Conservation (phyloP, 495 filamentous ascomycete species). For the Stereocaulon alpinum region DNA sequence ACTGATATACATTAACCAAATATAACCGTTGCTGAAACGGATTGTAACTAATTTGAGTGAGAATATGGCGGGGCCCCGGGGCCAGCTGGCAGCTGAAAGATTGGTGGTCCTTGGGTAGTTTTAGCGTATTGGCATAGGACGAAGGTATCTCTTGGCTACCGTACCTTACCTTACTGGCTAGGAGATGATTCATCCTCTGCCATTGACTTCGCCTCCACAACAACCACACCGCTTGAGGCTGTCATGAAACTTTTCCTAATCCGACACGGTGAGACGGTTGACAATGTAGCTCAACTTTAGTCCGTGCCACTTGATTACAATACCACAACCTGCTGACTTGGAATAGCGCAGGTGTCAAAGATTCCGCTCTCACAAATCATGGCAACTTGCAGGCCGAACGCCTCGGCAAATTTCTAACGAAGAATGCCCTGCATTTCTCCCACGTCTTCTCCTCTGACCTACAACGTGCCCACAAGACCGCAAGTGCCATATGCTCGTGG, state of each 20-base stretch:
- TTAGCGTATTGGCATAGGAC: too few species aligned
- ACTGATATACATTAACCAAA: too few species aligned
- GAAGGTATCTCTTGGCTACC: not conserved
- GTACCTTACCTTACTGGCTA: not conserved
- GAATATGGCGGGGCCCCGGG: too few species aligned
- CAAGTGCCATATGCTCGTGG: constrained; percentile 48
- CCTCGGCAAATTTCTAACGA: constrained; percentile 50
- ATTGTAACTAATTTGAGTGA: too few species aligned
- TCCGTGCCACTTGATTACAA: constrained; percentile 32
- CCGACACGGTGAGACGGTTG: constrained; percentile 78
- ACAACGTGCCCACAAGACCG: constrained; percentile 61
- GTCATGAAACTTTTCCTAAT: constrained; percentile 66
- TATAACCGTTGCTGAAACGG: too few species aligned
- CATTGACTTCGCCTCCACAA: not conserved
- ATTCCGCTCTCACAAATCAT: constrained; percentile 74
- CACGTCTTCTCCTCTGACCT: constrained; percentile 74
- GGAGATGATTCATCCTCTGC: not conserved
- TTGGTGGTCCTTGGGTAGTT: not conserved
- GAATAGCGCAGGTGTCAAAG: constrained; percentile 62
- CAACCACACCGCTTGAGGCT: not conserved
- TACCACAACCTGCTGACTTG: constrained; percentile 8
- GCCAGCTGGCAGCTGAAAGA: too few species aligned
- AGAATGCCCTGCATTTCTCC: constrained; percentile 36
- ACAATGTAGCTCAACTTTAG: constrained; percentile 72
- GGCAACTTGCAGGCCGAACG: constrained; percentile 64